These are phyloP conservation scores for Aureobasidium uvarum DNA, from an alignment of 2,329 filamentous ascomycete genomes.

Conservation along the genomic window DNA sequence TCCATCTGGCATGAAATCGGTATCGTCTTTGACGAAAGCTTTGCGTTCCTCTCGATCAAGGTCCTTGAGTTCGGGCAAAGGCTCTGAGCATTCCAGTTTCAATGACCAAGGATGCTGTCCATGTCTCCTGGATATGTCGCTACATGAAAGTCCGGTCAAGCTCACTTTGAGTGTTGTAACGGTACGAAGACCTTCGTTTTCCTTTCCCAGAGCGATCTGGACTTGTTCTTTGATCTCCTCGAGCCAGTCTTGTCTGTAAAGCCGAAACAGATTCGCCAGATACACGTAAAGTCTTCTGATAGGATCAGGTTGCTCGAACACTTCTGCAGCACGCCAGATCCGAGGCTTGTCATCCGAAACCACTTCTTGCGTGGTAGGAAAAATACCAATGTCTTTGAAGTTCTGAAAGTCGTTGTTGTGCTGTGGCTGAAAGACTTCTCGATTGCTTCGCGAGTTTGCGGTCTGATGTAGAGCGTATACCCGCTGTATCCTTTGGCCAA, in stretches of 20 bases:
- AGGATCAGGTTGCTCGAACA: neutral
- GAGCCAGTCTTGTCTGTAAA: constrained; percentile 7
- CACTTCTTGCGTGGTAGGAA: neutral
- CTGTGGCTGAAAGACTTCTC: neutral
- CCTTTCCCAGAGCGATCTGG: neutral
- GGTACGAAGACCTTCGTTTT: neutral
- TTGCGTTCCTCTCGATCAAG: constrained; percentile 5
- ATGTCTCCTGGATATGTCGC: neutral
- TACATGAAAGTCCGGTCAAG: neutral
- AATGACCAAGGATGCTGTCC: constrained; percentile 16
- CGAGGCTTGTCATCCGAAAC: neutral
- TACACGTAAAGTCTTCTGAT: neutral
- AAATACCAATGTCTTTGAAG: constrained; percentile 4
- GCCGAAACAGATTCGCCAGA: neutral
- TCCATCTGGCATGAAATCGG: neutral
- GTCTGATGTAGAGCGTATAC: neutral
- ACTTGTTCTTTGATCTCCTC: constrained; percentile 2
- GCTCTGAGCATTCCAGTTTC: neutral
- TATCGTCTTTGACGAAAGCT: neutral
- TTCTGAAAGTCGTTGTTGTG: constrained; percentile 16
- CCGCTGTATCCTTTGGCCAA: neutral
- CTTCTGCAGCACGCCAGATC: neutral
- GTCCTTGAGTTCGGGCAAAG: neutral
- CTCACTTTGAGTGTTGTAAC: neutral
- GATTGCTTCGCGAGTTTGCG: neutral